These are phyloP conservation scores for Hysterangium stoloniferum DNA, from an alignment of 768 basidiomycete genomes.

Conservation along the genomic window DNA sequence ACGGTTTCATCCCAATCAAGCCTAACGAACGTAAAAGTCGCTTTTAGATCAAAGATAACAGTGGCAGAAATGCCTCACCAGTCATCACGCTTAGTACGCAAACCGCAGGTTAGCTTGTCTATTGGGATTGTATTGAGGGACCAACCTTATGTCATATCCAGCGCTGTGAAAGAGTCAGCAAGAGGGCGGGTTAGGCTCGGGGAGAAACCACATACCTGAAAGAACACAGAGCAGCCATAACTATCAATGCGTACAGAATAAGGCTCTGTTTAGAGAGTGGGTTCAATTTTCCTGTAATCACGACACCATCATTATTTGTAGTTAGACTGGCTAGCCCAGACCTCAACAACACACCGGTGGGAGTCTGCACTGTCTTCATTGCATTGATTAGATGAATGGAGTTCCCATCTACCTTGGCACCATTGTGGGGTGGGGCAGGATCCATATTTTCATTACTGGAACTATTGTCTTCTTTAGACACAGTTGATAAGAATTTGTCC, in stretches of 20 bases:
- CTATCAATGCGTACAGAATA: conserved; percentile 3
- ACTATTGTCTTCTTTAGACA: neutral
- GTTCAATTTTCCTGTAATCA: neutral
- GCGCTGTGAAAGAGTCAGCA: neutral
- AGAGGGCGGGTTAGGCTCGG: neutral
- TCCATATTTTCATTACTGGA: neutral
- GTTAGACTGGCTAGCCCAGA: too few species aligned
- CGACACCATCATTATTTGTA: neutral
- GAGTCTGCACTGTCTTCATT: neutral
- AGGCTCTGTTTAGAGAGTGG: conserved; percentile 5
- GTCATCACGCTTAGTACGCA: neutral
- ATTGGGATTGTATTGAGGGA: neutral
- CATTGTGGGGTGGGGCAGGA: too few species aligned
- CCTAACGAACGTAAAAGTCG: neutral
- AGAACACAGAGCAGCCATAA: conserved; percentile 2
- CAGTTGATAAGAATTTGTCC: neutral
- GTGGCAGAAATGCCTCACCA: neutral
- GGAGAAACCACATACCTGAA: neutral
- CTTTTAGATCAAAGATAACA: neutral
- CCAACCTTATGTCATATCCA: conserved; percentile 13
- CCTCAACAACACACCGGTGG: neutral
- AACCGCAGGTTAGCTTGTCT: neutral
- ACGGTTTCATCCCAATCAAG: neutral
- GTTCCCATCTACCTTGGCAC: too few species aligned
- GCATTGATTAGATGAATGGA: neutral